These are phyloP conservation scores for Cinnamomum chago DNA, from an alignment of 164 flowering plant species.

Conservation along the genomic window DNA sequence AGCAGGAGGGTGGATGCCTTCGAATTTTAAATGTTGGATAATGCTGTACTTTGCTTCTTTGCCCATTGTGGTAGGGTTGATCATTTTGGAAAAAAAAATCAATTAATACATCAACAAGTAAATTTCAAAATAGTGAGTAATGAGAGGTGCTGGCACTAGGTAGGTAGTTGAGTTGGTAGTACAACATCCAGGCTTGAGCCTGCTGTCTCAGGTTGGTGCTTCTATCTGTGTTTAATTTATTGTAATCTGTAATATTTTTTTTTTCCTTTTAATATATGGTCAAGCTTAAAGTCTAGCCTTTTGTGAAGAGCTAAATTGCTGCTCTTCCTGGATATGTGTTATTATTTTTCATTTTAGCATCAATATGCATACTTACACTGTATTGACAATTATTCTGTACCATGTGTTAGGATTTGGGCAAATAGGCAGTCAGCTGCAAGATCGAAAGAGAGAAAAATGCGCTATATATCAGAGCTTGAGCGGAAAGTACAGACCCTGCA, in stretches of 20 bases:
- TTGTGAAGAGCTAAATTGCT: too few species aligned
- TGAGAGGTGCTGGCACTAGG: too few species aligned
- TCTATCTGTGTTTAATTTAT: background rate
- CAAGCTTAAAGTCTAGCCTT: too few species aligned
- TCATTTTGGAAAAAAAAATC: too few species aligned
- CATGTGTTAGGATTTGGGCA: constrained; percentile 79
- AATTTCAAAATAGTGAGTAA: too few species aligned
- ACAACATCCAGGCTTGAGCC: background rate
- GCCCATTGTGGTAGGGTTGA: too few species aligned
- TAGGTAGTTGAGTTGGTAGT: too few species aligned
- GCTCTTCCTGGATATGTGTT: background rate
- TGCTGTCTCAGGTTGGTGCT: background rate
- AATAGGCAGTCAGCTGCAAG: constrained; percentile 99
- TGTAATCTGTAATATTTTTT: background rate
- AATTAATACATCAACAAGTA: too few species aligned
- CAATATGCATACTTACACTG: background rate
- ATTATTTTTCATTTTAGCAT: background rate
- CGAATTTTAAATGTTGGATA: too few species aligned
- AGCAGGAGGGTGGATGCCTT: too few species aligned
- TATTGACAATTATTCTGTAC: background rate
- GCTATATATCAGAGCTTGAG: constrained; percentile 94
- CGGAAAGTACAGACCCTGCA: constrained; percentile 89
- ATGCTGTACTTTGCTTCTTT: too few species aligned
- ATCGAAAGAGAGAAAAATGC: constrained; percentile 97
- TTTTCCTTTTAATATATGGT: background rate